These are phyloP conservation scores for Hirsutella rhossiliensis DNA, from an alignment of 2,329 filamentous ascomycete species.

Conservation along the genomic window DNA sequence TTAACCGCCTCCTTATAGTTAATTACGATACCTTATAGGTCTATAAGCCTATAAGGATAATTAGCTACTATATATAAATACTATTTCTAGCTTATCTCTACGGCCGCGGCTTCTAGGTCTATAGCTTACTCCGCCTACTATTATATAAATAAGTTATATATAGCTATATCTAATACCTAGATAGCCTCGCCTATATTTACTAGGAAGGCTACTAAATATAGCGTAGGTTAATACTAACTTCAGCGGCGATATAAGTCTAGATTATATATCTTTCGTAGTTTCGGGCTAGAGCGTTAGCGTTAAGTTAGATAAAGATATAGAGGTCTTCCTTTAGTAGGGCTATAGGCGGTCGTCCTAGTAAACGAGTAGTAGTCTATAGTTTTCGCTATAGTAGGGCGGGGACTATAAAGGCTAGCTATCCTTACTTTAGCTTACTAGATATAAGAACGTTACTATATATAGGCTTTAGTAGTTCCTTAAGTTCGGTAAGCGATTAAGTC, in stretches of 20 bases:
- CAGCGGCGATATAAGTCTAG: neutral
- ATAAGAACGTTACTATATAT: neutral
- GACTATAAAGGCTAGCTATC: neutral
- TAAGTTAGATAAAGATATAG: neutral
- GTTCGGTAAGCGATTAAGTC: neutral
- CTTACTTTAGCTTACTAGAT: neutral
- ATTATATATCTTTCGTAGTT: neutral
- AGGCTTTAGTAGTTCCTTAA: neutral
- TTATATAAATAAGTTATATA: neutral
- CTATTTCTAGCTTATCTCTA: neutral
- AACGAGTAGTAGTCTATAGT: no score
- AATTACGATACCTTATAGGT: neutral
- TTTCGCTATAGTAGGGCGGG: neutral
- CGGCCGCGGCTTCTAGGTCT: neutral
- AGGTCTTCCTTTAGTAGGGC: neutral
- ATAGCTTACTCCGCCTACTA: neutral
- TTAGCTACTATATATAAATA: neutral
- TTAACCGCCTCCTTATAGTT: neutral
- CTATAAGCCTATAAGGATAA: neutral
- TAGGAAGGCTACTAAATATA: neutral
- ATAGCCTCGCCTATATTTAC: neutral
- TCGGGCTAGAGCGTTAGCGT: neutral
- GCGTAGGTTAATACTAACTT: no score
- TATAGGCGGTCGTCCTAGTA: neutral
- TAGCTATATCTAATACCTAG: neutral